Evolutionary conservation across 2,329 filamentous ascomycete genomes (phyloP).

Genomic region (Fusarium agapanthi): DNA sequence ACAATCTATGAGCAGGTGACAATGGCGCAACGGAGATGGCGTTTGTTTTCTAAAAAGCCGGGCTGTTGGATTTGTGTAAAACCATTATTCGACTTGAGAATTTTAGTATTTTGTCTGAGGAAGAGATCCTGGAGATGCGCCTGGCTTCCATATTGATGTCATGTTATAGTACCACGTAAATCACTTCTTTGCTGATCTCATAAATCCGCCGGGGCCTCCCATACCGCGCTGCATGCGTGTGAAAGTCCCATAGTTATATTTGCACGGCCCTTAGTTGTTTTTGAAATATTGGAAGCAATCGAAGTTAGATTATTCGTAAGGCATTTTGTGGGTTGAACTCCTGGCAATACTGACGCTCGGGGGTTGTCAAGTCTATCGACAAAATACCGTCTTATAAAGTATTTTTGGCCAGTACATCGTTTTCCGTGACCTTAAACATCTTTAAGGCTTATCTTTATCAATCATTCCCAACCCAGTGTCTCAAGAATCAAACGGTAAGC

Average conservation of each 20-base stretch:
- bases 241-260: background rate
- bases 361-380: background rate
- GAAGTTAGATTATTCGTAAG: background rate
- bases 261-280: background rate
- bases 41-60: slow-evolving; percentile 23
- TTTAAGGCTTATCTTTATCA: background rate
- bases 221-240: background rate
- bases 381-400: background rate
- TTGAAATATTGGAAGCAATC: background rate
- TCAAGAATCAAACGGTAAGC: background rate
- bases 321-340: background rate
- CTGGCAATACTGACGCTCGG: background rate
- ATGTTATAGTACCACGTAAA: slow-evolving; percentile 20
- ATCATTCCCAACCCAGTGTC: background rate
- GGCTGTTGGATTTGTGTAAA: background rate
- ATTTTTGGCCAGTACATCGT: background rate
- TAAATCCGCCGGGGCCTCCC: background rate
- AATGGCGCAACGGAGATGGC: slow-evolving; percentile 23
- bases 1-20: background rate
- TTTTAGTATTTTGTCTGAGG: background rate
- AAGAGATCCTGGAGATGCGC: slow-evolving; percentile 23
- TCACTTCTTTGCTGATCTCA: slow-evolving; percentile 19
- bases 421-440: background rate
- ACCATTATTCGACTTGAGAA: background rate
- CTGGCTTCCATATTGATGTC: slow-evolving; percentile 39